Evolutionary conservation across 208 protist genomes (phyloP).

Genomic region (Leishmania lainsoni): DNA sequence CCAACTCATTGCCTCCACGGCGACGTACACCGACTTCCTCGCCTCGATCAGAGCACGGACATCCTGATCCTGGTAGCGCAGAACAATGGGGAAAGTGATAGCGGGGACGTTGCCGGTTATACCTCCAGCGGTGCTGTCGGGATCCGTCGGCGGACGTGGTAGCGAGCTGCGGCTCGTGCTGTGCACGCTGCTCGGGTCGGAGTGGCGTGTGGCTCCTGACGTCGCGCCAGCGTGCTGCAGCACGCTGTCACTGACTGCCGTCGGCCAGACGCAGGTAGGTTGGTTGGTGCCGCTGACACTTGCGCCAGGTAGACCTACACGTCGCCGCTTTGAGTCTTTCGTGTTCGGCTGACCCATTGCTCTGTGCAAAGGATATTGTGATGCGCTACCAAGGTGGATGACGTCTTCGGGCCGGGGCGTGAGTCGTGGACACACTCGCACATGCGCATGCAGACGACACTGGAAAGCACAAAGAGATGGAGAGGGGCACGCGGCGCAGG

Average conservation of each 20-base stretch:
- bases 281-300: constrained; percentile 7
- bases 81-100: constrained; percentile 72
- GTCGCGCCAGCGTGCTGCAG: constrained; percentile 29
- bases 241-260: constrained; percentile 44
- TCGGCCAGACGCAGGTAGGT: constrained; percentile 38
- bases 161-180: constrained; percentile 16
- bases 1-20: constrained; percentile 74
- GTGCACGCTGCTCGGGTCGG: constrained; percentile 19
- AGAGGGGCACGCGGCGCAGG: neutral
- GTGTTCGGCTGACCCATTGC: constrained; percentile 73
- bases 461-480: neutral
- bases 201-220: constrained; percentile 19
- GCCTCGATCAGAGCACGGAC: constrained; percentile 47
- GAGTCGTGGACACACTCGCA: neutral
- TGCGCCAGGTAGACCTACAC: constrained; percentile 6
- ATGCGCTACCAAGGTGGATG: neutral
- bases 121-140: neutral
- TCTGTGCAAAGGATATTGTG: neutral
- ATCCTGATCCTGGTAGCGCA: constrained; percentile 80
- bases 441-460: constrained; percentile 8
- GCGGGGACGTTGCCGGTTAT: neutral
- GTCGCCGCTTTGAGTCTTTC: constrained; percentile 55
- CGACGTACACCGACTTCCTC: constrained; percentile 50
- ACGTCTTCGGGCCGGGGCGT: neutral
- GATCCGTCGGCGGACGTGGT: constrained; percentile 13